A percentile compares a stretch with the other conserved stretches of the same genome.
Conservation (phyloP, 306 rosid species). For the Medicago lupulina region DNA sequence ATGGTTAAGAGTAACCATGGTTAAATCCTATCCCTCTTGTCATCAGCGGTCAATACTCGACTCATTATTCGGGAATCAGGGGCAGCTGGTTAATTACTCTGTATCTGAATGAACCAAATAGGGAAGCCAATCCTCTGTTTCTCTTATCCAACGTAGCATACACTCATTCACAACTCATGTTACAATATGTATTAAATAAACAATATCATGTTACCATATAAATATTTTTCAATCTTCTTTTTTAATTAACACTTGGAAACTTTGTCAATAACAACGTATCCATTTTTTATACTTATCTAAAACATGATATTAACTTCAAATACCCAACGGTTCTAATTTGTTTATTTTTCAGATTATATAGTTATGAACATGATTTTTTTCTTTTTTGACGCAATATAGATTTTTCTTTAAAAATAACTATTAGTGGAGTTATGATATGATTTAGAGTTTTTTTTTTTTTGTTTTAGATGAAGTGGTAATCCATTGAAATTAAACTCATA, state of each 20-base stretch:
- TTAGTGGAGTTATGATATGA: too few relatives aligned
- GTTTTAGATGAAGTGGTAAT: too few relatives aligned
- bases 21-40: slow-evolving; percentile 51
- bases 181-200: neutral
- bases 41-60: slow-evolving; percentile 32
- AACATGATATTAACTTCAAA: neutral
- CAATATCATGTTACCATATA: neutral
- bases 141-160: slow-evolving; percentile 21
- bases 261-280: neutral
- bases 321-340: neutral
- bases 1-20: slow-evolving; percentile 39
- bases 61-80: slow-evolving; percentile 3
- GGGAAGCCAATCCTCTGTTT: slow-evolving; percentile 2
- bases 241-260: neutral
- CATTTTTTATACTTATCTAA: neutral
- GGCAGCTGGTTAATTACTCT: neutral
- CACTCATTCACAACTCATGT: neutral
- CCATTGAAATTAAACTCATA: too few relatives aligned
- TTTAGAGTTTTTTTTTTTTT: too few relatives aligned
- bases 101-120: neutral
- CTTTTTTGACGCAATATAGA: too few relatives aligned
- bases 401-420: too few relatives aligned
- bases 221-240: neutral
- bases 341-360: too few relatives aligned
- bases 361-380: too few relatives aligned